Conservation (phyloP, 2,329 filamentous ascomycete species). For the Purpureocillium lavendulum region DNA sequence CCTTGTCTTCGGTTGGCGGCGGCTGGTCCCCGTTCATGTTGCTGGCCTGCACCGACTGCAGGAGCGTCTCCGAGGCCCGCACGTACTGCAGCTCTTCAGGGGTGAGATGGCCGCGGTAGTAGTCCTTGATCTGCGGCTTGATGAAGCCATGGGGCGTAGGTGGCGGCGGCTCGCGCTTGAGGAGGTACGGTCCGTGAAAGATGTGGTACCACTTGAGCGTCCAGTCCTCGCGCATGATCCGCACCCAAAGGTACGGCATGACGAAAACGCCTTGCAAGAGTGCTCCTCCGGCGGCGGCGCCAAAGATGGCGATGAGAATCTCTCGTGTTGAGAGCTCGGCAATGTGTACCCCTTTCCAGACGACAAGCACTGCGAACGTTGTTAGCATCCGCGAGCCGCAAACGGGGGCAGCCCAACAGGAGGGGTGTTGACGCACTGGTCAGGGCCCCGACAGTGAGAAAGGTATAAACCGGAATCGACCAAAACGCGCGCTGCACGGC, state of each 20-base stretch:
- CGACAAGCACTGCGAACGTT: slow-evolving; percentile 38
- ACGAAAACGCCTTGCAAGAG: slow-evolving; percentile 37
- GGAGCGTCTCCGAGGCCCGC: slow-evolving; percentile 23
- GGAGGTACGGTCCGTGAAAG: slow-evolving; percentile 37
- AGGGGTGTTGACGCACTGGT: slow-evolving; percentile 17
- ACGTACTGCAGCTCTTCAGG: slow-evolving; percentile 32
- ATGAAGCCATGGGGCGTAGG: slow-evolving; percentile 26
- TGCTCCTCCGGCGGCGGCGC: slow-evolving; percentile 31
- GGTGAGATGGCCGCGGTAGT: slow-evolving; percentile 40
- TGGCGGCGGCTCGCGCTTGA: slow-evolving; percentile 26
- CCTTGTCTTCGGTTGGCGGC: slow-evolving; percentile 10
- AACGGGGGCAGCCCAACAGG: slow-evolving; percentile 6
- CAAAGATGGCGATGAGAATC: slow-evolving; percentile 29
- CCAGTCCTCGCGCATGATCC: slow-evolving; percentile 43
- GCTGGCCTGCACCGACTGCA: slow-evolving; percentile 22
- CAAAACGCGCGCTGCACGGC: slow-evolving; percentile 24
- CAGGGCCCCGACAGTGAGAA: slow-evolving; percentile 24
- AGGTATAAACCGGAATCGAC: slow-evolving; percentile 28
- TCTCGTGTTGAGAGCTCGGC: slow-evolving; percentile 13
- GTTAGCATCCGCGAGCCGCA: no score
- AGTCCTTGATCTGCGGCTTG: slow-evolving; percentile 37
- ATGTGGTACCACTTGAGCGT: slow-evolving; percentile 39
- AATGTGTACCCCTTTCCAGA: slow-evolving; percentile 29
- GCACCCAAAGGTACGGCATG: slow-evolving; percentile 42
- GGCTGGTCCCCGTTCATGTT: slow-evolving; percentile 2